Percentiles rank a stretch among this genome's conserved stretches.
phyloP scores from a whole-genome alignment of 108 stramenopile genomes.

The Cyclotella kingstonii region DNA sequence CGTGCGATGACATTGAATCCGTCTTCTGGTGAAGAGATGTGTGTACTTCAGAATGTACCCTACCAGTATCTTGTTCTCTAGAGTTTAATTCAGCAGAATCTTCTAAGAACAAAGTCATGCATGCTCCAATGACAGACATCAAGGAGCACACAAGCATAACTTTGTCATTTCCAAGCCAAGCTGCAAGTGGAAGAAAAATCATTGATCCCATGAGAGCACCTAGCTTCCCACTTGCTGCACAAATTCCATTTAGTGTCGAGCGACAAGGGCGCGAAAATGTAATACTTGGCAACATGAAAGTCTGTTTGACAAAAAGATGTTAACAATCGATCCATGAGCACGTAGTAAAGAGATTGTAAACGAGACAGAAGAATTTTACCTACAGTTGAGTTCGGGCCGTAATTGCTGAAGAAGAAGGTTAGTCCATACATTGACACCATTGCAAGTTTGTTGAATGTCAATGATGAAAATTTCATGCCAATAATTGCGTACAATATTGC shows the following conservation, averaged over 20 bases:
- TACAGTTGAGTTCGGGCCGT: slow-evolving; percentile 86
- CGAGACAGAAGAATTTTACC: slow-evolving; percentile 21
- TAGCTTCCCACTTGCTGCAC: slow-evolving; percentile 80
- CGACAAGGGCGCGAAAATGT: slow-evolving; percentile 66
- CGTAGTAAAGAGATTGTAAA: too few species aligned
- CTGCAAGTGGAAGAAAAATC: slow-evolving; percentile 46
- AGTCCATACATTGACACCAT: slow-evolving; percentile 64
- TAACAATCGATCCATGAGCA: not conserved
- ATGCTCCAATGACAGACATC: slow-evolving; percentile 39
- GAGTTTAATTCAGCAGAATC: slow-evolving; percentile 4
- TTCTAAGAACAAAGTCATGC: slow-evolving; percentile 36
- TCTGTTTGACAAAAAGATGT: slow-evolving; percentile 17
- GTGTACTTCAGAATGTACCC: slow-evolving; percentile 19
- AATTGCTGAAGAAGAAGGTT: slow-evolving; percentile 89
- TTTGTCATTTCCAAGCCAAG: slow-evolving; percentile 39
- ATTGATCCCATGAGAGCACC: slow-evolving; percentile 64
- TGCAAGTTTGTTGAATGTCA: slow-evolving; percentile 40
- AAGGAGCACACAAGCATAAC: slow-evolving; percentile 54
- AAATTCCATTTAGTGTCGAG: slow-evolving; percentile 83
- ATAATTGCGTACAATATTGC: slow-evolving; percentile 64
- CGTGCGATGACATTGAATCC: not conserved
- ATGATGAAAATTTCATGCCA: slow-evolving; percentile 56
- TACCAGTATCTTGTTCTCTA: not conserved
- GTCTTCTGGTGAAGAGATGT: slow-evolving; percentile 4
- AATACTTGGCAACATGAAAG: slow-evolving; percentile 70